phyloP scores from a whole-genome alignment of 2,329 filamentous ascomycete genomes.

The Fusarium phyllophilum region DNA sequence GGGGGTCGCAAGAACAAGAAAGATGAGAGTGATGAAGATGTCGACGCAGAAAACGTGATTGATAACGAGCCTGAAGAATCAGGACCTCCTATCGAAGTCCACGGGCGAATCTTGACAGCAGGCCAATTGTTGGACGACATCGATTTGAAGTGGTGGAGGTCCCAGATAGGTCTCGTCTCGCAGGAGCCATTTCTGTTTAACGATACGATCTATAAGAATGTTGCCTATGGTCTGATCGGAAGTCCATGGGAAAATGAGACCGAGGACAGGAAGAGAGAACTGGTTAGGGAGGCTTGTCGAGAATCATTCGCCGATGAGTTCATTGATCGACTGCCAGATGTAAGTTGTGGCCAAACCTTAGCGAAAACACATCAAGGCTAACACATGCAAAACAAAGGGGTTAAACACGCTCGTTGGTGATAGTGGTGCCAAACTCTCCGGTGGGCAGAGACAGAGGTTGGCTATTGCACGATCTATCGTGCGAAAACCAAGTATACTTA shows the following conservation, averaged over 20 bases:
- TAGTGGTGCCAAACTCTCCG: slow-evolving; percentile 79
- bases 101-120: slow-evolving; percentile 61
- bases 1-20: slow-evolving; percentile 54
- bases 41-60: slow-evolving; percentile 41
- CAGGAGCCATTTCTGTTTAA: slow-evolving; percentile 77
- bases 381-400: slow-evolving; percentile 54
- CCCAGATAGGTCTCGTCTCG: slow-evolving; percentile 72
- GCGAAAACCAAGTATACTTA: slow-evolving; percentile 74
- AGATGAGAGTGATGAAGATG: slow-evolving; percentile 47
- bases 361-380: not conserved
- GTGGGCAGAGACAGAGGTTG: slow-evolving; percentile 87
- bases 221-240: slow-evolving; percentile 67
- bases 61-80: slow-evolving; percentile 50
- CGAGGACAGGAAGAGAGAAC: slow-evolving; percentile 64
- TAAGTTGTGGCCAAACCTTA: slow-evolving; percentile 40
- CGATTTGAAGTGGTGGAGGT: slow-evolving; percentile 71
- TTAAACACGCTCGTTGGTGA: slow-evolving; percentile 83
- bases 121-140: slow-evolving; percentile 65
- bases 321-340: slow-evolving; percentile 69
- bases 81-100: slow-evolving; percentile 58
- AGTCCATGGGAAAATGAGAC: slow-evolving; percentile 63
- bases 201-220: slow-evolving; percentile 71
- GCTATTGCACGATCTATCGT: slow-evolving; percentile 82
- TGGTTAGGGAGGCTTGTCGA: slow-evolving; percentile 71
- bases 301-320: slow-evolving; percentile 78